Conservation (phyloP, 1,139 yeast genomes). For the Saccharomyces hybrid region DNA sequence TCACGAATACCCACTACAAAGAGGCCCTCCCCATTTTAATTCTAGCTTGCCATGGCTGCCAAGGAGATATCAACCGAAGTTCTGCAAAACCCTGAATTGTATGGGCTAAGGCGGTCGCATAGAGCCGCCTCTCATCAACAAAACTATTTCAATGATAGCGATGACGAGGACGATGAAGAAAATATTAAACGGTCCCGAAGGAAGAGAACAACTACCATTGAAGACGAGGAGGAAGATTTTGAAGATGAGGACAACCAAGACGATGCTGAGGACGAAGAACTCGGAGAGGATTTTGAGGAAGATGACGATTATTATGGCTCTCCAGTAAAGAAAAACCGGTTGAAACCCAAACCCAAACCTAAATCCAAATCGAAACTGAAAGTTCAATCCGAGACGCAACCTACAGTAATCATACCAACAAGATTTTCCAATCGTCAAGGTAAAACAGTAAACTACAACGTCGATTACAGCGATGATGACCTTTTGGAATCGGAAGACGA, state of each 20-base stretch:
- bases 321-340: too few species aligned
- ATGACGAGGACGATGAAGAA: constrained; percentile 32
- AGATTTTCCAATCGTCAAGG: constrained; percentile 75
- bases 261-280: constrained; percentile 24
- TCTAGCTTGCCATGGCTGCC: constrained; percentile 4
- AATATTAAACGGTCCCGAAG: constrained; percentile 15
- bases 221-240: constrained; percentile 21
- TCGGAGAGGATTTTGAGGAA: too few species aligned
- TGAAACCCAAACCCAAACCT: too few species aligned
- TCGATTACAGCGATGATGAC: constrained; percentile 59
- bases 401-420: constrained; percentile 30
- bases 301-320: too few species aligned
- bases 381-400: constrained; percentile 7
- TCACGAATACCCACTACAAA: neutral
- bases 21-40: constrained; percentile 4
- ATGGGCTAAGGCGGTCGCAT: constrained; percentile 83
- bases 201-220: constrained; percentile 23
- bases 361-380: too few species aligned
- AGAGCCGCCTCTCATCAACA: constrained; percentile 50
- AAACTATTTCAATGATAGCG: constrained; percentile 32
- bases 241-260: constrained; percentile 19
- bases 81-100: constrained; percentile 69
- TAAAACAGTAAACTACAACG: constrained; percentile 64
- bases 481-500: constrained; percentile 49
- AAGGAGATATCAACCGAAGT: constrained; percentile 33